Evolutionary conservation across 2,329 filamentous ascomycete genomes (phyloP).

Genomic region (Colletotrichum sp.): DNA sequence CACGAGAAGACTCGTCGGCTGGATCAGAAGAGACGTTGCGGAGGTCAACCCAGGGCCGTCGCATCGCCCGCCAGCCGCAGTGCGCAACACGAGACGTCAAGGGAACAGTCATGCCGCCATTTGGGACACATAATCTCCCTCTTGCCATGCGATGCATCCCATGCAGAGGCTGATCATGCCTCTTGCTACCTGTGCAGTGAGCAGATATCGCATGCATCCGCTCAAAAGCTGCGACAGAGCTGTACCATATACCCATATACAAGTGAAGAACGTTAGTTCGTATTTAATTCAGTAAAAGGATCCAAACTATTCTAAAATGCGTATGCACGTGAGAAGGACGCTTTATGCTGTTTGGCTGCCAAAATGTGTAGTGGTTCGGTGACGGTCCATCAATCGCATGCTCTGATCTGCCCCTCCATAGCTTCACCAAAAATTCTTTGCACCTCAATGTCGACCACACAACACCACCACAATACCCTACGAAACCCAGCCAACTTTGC

Average conservation of each 20-base stretch:
- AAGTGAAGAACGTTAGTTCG: not conserved
- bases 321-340: not conserved
- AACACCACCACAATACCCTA: not conserved
- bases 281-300: not conserved
- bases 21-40: not conserved
- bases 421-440: constrained; percentile 21
- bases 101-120: not conserved
- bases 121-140: not conserved
- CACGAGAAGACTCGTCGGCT: not conserved
- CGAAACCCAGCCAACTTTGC: not conserved
- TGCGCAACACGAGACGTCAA: not conserved
- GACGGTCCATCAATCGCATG: not conserved
- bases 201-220: not conserved
- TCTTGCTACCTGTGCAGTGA: not conserved
- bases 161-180: not conserved
- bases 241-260: not conserved
- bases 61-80: not conserved
- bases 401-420: constrained; percentile 17
- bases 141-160: not conserved
- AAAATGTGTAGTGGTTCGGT: not conserved
- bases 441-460: not conserved
- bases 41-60: not conserved
- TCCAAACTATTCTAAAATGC: not conserved
- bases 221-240: not conserved
- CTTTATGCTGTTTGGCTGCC: not conserved